phyloP scores from a whole-genome alignment of 2,329 filamentous ascomycete genomes.

The Didymella lethalis region DNA sequence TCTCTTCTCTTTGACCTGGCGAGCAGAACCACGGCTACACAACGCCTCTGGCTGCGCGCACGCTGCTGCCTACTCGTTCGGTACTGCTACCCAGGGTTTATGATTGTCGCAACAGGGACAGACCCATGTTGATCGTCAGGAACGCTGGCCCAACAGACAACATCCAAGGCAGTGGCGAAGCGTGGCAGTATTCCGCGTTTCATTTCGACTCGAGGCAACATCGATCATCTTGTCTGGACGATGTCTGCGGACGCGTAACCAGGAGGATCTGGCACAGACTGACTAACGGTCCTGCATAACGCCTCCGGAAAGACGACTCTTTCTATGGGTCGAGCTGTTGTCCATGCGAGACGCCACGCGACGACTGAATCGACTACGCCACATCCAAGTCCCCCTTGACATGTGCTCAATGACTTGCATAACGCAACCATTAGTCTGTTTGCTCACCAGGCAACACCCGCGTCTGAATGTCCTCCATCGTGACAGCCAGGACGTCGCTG shows the following conservation, averaged over 20 bases:
- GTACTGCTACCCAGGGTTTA: background rate
- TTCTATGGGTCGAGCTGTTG: background rate
- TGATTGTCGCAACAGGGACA: background rate
- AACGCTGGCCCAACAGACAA: conserved; percentile 1
- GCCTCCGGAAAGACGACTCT: background rate
- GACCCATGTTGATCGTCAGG: conserved; percentile 18
- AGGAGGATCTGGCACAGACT: background rate
- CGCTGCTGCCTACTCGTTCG: conserved; percentile 2
- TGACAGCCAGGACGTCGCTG: too few relatives aligned
- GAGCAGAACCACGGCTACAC: background rate
- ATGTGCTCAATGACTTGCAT: background rate
- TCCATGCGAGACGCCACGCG: background rate
- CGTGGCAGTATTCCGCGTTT: conserved; percentile 4
- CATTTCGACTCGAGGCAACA: background rate
- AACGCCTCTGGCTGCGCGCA: background rate
- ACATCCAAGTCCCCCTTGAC: background rate
- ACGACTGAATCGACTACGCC: conserved; percentile 1
- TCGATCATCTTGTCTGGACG: background rate
- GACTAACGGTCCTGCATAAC: conserved; percentile 7
- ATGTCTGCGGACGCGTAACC: background rate
- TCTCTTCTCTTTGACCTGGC: conserved; percentile 6
- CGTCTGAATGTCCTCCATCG: background rate
- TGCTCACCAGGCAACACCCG: background rate
- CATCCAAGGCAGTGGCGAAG: conserved; percentile 14
- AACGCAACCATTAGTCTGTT: background rate